Conservation (phyloP, 2,329 filamentous ascomycete genomes). For the Microdochium paspali region DNA sequence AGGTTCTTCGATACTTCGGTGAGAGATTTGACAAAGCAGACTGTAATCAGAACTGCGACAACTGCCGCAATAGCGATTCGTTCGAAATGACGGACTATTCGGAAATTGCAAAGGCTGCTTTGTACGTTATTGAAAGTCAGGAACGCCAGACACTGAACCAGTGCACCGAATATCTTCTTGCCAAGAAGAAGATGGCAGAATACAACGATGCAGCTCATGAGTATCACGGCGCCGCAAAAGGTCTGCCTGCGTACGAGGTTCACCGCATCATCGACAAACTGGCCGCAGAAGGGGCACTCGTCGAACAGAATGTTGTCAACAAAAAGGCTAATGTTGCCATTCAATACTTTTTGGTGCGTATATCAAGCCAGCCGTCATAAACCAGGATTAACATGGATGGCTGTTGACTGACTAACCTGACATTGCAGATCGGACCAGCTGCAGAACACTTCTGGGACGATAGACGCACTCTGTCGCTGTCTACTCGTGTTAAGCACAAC, state of each 20-base stretch:
- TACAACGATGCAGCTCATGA: conserved; percentile 44
- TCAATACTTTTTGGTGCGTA: conserved; percentile 60
- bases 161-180: conserved; percentile 77
- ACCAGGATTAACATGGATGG: conserved; percentile 11
- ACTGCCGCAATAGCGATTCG: conserved; percentile 64
- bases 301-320: conserved; percentile 60
- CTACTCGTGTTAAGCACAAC: conserved; percentile 25
- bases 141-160: conserved; percentile 63
- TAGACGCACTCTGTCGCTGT: conserved; percentile 31
- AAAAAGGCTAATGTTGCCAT: conserved; percentile 55
- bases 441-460: conserved; percentile 33
- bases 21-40: conserved; percentile 66
- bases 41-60: conserved; percentile 76
- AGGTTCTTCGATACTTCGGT: conserved; percentile 90
- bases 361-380: neutral
- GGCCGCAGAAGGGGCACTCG: conserved; percentile 62
- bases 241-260: conserved; percentile 64
- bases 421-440: conserved; percentile 25
- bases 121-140: conserved; percentile 57
- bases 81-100: conserved; percentile 74
- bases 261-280: conserved; percentile 78
- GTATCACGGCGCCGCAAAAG: conserved; percentile 55
- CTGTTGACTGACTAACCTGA: conserved; percentile 13
- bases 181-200: conserved; percentile 51
- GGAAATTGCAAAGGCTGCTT: conserved; percentile 58